A percentile compares a stretch with the other conserved stretches of the same genome.
Evolutionary conservation across 441 rosid species (phyloP).

Genomic region (Erodium texanum): DNA sequence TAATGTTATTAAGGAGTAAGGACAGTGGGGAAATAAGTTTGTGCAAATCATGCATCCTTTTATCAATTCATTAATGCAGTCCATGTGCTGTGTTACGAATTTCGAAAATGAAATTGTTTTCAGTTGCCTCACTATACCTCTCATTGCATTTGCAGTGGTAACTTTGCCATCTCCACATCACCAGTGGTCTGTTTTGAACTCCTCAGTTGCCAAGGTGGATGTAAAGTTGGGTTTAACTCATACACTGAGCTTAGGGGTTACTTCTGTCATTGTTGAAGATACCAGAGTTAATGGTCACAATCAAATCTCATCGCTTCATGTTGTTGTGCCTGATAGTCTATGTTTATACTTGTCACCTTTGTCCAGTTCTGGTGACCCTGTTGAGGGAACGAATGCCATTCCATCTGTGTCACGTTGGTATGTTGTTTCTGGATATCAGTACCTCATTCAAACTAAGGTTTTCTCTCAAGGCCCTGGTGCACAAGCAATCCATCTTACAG

Average conservation of each 20-base stretch:
- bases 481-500: constrained; percentile 71
- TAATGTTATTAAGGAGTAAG: neutral
- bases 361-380: constrained; percentile 47
- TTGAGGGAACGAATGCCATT: constrained; percentile 42
- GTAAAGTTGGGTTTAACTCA: constrained; percentile 44
- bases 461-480: constrained; percentile 56
- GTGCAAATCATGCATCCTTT: neutral
- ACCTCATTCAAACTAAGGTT: constrained; percentile 66
- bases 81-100: constrained; percentile 8
- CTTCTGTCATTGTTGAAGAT: constrained; percentile 74
- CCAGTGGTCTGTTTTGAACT: constrained; percentile 65
- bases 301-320: constrained; percentile 74
- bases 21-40: neutral
- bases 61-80: neutral
- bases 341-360: constrained; percentile 47
- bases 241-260: constrained; percentile 62
- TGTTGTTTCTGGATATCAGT: constrained; percentile 61
- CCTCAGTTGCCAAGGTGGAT: constrained; percentile 71
- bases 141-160: constrained; percentile 52
- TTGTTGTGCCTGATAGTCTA: constrained; percentile 67
- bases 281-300: constrained; percentile 78
- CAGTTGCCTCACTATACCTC: constrained; percentile 17
- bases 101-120: constrained; percentile 11
- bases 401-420: constrained; percentile 67
- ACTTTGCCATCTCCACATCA: constrained; percentile 73